Evolutionary conservation across 1,284 basidiomycete species (phyloP), one percentile per base, ranked within the genome.

Genomic region (Anthracocystis walkeri): DNA sequence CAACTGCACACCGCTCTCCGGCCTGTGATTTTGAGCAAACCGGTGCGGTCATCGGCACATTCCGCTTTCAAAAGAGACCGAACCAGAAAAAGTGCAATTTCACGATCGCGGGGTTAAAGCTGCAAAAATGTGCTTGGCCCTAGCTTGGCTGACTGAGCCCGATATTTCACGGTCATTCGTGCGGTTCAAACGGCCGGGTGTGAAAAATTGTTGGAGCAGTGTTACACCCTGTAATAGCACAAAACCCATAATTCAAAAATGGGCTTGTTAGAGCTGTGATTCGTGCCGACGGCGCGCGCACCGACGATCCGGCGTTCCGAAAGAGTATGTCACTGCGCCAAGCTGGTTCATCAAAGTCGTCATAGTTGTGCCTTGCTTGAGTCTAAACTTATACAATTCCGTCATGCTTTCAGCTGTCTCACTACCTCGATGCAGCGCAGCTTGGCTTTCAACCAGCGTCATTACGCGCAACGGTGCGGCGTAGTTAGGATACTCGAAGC

Each of bases 51-150:
- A 58, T 68, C 59, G 65, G 65, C 23, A 41, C 45, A 35, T 48
- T 61, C 62, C 67, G 67, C 62, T 65, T 65, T 61, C 48, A 61
- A 66, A 60, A 50, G 16, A 44, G 44, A n/a, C 21, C 33, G 31
- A 12, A 38, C 18, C n/a, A n/a, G 21, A 50, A 23, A 50, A 33
- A 44, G 41, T 18, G 11, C 4, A 14, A 38, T 14, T 21, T 12
- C 27, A 29, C 46, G 46, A 48, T 48, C 46, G 46, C 29, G 27
- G 27, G 27, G 27, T 29, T 48, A 29, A 10, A 18, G 45, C 25
- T 46, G 45, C 45, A 21, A 21, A n/a, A n/a, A n/a, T n/a, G n/a
- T n/a, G n/a, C 41, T 45, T 48, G 49, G 40, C 35, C 41, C 33
- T n/a, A n/a, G 8, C 5, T 14, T 27, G 25, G 52, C 42, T 21